Evolutionary conservation across 305 asterid genomes (phyloP).

Genomic region (Solanum hybrid): DNA sequence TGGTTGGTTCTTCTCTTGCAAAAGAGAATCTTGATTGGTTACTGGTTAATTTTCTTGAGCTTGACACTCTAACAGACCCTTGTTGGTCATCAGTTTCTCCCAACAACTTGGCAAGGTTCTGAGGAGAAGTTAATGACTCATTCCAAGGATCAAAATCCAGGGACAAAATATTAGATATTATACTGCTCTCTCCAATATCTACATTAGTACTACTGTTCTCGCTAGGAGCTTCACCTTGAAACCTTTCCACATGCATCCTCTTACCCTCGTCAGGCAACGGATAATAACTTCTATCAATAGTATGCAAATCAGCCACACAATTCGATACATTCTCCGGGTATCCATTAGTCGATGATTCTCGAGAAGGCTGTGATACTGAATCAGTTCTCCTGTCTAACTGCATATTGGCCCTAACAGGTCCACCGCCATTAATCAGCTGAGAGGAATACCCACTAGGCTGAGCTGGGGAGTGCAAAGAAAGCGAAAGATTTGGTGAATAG

Average conservation of each 20-base stretch:
- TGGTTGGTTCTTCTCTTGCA: conserved; percentile 76
- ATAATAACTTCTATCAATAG: conserved; percentile 27
- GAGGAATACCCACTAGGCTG: conserved; percentile 15
- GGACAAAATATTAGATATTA: conserved; percentile 71
- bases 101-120: conserved; percentile 51
- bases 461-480: conserved; percentile 22
- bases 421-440: conserved; percentile 16
- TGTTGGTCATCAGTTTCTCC: conserved; percentile 47
- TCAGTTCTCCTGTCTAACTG: conserved; percentile 38
- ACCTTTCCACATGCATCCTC: conserved; percentile 25
- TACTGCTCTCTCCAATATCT: conserved; percentile 75
- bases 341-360: conserved; percentile 27
- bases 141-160: conserved; percentile 74
- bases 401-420: conserved; percentile 27
- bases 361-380: conserved; percentile 34
- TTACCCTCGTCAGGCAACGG: conserved; percentile 26
- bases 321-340: conserved; percentile 25
- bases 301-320: conserved; percentile 21
- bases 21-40: conserved; percentile 89
- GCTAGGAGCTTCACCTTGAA: conserved; percentile 32
- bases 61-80: conserved; percentile 38
- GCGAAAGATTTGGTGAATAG: conserved; percentile 27
- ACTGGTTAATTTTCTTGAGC: conserved; percentile 53
- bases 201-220: conserved; percentile 14
- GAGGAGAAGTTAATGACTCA: conserved; percentile 51